These are phyloP conservation scores for Eudorina sp. DNA, from an alignment of 139 green algal species.

Conservation along the genomic window DNA sequence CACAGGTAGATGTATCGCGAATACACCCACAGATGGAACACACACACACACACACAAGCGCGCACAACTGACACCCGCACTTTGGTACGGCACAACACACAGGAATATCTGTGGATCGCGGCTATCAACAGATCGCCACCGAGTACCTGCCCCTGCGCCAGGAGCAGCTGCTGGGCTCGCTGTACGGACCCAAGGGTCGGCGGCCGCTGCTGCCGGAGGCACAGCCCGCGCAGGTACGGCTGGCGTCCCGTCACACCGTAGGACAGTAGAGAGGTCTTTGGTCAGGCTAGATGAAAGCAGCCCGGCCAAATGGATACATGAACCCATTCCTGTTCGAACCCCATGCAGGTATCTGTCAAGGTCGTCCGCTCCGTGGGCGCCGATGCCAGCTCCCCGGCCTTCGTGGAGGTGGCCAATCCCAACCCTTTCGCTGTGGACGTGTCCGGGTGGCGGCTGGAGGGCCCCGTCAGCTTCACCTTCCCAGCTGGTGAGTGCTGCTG, in stretches of 20 bases:
- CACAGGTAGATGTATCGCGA: neutral
- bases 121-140: constrained; percentile 71
- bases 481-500: constrained; percentile 60
- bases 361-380: neutral
- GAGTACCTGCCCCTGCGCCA: constrained; percentile 67
- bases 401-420: constrained; percentile 71
- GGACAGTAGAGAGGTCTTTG: too few species aligned
- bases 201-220: constrained; percentile 54
- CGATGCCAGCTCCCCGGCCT: neutral
- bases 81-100: neutral
- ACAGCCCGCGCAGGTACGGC: neutral
- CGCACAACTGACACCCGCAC: neutral
- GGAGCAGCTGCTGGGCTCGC: constrained; percentile 51
- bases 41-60: too few species aligned
- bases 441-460: constrained; percentile 70
- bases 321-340: neutral
- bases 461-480: constrained; percentile 58
- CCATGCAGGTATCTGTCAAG: neutral
- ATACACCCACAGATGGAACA: neutral
- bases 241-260: neutral
- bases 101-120: constrained; percentile 58
- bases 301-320: neutral
- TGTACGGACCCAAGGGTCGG: constrained; percentile 38
- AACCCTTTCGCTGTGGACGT: constrained; percentile 79
- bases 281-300: neutral